These are phyloP conservation scores for Sporothrix phasma DNA, from an alignment of 2,329 filamentous ascomycete species.

Conservation along the genomic window DNA sequence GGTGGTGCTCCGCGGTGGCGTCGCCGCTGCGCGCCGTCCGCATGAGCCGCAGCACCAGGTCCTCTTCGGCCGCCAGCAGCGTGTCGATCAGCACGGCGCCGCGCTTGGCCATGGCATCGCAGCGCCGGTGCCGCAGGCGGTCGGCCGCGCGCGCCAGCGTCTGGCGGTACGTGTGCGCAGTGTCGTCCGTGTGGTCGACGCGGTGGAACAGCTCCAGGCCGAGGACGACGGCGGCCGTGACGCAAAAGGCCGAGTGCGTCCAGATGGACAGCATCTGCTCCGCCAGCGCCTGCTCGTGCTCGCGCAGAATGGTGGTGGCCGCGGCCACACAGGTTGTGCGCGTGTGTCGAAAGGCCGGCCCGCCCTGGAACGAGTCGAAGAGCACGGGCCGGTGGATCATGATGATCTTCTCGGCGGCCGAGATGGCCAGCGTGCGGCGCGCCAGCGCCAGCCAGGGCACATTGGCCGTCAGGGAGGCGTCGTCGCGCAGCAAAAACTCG, in stretches of 20 bases:
- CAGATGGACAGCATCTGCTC: constrained; percentile 19
- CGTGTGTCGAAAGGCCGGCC: constrained; percentile 22
- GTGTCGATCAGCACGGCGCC: constrained; percentile 19
- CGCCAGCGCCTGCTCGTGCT: constrained; percentile 17
- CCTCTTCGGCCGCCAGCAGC: constrained; percentile 18
- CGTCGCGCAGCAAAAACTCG: constrained; percentile 23
- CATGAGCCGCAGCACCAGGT: constrained; percentile 19
- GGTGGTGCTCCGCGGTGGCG: constrained; percentile 2
- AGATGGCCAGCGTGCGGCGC: constrained; percentile 28
- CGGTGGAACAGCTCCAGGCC: constrained; percentile 21
- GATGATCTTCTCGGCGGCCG: constrained; percentile 30
- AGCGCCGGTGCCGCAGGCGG: constrained; percentile 14
- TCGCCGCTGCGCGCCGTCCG: constrained; percentile 5
- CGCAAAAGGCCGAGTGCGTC: constrained; percentile 22
- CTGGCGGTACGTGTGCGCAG: constrained; percentile 16
- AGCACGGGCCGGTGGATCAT: constrained; percentile 30
- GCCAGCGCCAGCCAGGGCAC: constrained; percentile 26
- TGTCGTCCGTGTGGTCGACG: constrained; percentile 15
- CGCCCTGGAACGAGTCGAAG: constrained; percentile 24
- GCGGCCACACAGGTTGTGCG: constrained; percentile 27
- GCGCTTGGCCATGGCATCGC: constrained; percentile 17
- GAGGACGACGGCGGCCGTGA: constrained; percentile 19
- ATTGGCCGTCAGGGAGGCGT: background rate
- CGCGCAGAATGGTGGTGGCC: constrained; percentile 26
- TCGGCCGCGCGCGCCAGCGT: constrained; percentile 14